Evolutionary conservation across 352 stramenopile genomes (phyloP), one percentile per base, ranked within the genome.

Genomic region (Globisporangium canariense): DNA sequence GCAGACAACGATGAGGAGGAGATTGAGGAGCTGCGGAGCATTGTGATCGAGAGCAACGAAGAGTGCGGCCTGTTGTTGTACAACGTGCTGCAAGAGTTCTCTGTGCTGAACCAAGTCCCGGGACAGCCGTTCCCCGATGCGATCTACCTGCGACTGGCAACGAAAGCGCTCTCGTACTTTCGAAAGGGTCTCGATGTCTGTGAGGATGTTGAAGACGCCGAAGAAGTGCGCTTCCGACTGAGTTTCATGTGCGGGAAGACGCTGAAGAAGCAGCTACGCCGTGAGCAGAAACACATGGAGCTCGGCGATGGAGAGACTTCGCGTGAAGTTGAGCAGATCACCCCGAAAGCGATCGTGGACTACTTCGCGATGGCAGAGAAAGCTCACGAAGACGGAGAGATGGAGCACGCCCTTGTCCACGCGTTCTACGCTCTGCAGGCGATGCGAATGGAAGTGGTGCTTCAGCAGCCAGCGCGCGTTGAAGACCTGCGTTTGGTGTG

Each of bases 181-280:
- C 61, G 64, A 45, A 65, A 63, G 40, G 79, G 71, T 5, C 64
- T 89, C 14, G 53, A 49, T 6, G 30, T 74, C n/a, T 83, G 77
- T 52, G 56, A 73, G 25, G n/a, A 45, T 13, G 69, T 71, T 6
- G 62, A 75, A 16, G 64, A 79, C 25, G 64, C 75, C 0, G 65
- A 89, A 32, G 81, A 89, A 67, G 70, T 76, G 51, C 76, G 76
- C 32, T 91, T 91, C 51, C 81, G 83, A 16, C 58, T 93, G 54
- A 60, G 79, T 16, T 93, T 90, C 51, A 91, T 94, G 79, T 74
- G 84, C 1, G 86, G 83, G 4, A 94, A 94, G 59, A 74, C 75
- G 1, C 36, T 91, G 30, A 90, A 88, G 64, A 91, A 92, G 66
- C 73, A 69, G 52, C 32, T 50, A 8, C 50, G 58, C 41, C 38